phyloP scores from a whole-genome alignment of 352 stramenopile species.

The Saprolegnia diclina region DNA sequence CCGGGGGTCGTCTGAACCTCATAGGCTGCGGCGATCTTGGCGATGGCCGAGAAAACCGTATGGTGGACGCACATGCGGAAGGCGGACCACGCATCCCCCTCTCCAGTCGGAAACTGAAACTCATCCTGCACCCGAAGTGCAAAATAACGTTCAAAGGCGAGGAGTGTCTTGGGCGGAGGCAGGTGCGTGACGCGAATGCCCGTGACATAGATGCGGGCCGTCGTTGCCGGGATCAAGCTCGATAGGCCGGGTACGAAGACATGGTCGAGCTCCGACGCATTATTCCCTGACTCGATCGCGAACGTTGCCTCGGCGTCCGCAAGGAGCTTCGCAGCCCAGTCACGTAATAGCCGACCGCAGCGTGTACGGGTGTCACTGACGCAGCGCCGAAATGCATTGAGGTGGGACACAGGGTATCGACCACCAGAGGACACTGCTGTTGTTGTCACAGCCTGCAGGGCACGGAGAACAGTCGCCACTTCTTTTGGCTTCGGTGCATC shows the following conservation, averaged over 20 bases:
- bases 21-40: constrained; percentile 5
- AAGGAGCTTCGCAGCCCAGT: constrained; percentile 11
- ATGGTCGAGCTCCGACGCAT: not conserved
- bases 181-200: constrained; percentile 1
- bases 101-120: not conserved
- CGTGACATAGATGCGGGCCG: not conserved
- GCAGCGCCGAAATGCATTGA: constrained; percentile 12
- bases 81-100: not conserved
- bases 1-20: not conserved
- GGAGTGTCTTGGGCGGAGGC: not conserved
- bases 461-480: not conserved
- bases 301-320: constrained; percentile 11
- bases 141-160: constrained; percentile 23
- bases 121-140: not conserved
- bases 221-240: not conserved
- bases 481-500: too few species aligned
- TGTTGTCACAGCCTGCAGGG: not conserved
- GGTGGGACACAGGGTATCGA: not conserved
- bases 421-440: not conserved
- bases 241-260: not conserved
- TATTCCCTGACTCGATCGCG: not conserved
- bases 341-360: constrained; percentile 8
- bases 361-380: not conserved
- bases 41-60: constrained; percentile 5
- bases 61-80: constrained; percentile 10